phyloP scores from a whole-genome alignment of 768 basidiomycete species.

The Auriscalpium microsporum region DNA sequence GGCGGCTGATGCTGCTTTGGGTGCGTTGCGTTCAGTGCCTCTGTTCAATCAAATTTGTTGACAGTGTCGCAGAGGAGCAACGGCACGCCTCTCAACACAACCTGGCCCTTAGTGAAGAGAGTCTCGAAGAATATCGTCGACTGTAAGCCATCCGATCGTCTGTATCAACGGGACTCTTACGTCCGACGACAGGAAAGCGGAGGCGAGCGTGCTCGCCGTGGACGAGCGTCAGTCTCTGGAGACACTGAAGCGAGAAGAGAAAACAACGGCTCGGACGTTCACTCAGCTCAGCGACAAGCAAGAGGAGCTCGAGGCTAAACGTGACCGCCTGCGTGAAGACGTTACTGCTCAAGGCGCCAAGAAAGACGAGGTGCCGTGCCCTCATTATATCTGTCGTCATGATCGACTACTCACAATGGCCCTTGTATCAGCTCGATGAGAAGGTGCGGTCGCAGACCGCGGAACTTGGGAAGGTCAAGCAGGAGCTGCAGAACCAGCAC shows the following conservation, averaged over 20 bases:
- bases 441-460: conserved; percentile 47
- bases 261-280: conserved; percentile 57
- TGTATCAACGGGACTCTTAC: neutral
- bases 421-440: conserved; percentile 43
- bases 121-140: conserved; percentile 78
- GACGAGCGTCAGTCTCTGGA: conserved; percentile 85
- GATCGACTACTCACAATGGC: neutral
- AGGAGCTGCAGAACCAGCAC: conserved; percentile 78
- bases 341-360: conserved; percentile 36
- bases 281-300: conserved; percentile 61
- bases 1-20: conserved; percentile 73
- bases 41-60: neutral
- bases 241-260: conserved; percentile 73
- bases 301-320: conserved; percentile 53
- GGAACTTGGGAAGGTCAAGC: conserved; percentile 58
- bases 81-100: conserved; percentile 65
- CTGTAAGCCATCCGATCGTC: conserved; percentile 40
- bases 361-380: conserved; percentile 57
- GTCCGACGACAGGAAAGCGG: conserved; percentile 51
- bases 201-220: conserved; percentile 71
- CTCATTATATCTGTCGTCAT: neutral
- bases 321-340: conserved; percentile 49
- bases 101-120: conserved; percentile 72
- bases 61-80: conserved; percentile 52
- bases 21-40: conserved; percentile 29